phyloP scores from a whole-genome alignment of 2,329 filamentous ascomycete species.

The Raffaelea arxii region DNA sequence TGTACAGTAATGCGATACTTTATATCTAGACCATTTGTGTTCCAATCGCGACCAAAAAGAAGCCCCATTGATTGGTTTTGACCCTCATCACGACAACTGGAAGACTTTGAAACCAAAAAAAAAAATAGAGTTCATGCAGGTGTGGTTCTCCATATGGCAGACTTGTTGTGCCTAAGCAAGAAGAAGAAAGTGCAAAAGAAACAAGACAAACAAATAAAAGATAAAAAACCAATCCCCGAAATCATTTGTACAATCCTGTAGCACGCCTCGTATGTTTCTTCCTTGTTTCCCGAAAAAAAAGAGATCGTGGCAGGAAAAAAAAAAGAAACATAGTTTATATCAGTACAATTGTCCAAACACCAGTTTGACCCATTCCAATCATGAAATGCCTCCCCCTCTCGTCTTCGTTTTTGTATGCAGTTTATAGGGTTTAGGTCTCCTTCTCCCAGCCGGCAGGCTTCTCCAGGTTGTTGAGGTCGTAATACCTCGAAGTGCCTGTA shows the following conservation, averaged over 20 bases:
- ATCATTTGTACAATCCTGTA: conserved; percentile 1
- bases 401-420: too few species aligned
- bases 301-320: neutral
- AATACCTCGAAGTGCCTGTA: conserved; percentile 74
- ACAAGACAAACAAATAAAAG: neutral
- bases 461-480: conserved; percentile 67
- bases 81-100: too few species aligned
- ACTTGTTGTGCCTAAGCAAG: neutral
- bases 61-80: too few species aligned
- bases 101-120: neutral
- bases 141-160: too few species aligned
- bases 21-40: too few species aligned
- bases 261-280: conserved; percentile 3
- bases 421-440: too few species aligned
- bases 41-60: too few species aligned
- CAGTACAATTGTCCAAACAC: neutral
- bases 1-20: too few species aligned
- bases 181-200: neutral
- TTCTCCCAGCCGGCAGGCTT: conserved; percentile 83
- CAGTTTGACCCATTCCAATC: too few species aligned
- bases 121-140: too few species aligned
- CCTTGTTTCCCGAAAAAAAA: too few species aligned
- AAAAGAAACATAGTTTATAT: conserved; percentile 1
- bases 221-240: neutral
- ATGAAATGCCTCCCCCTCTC: too few species aligned